These are phyloP conservation scores for Phialophora verrucosa DNA, from an alignment of 2,329 filamentous ascomycete species.

Conservation along the genomic window DNA sequence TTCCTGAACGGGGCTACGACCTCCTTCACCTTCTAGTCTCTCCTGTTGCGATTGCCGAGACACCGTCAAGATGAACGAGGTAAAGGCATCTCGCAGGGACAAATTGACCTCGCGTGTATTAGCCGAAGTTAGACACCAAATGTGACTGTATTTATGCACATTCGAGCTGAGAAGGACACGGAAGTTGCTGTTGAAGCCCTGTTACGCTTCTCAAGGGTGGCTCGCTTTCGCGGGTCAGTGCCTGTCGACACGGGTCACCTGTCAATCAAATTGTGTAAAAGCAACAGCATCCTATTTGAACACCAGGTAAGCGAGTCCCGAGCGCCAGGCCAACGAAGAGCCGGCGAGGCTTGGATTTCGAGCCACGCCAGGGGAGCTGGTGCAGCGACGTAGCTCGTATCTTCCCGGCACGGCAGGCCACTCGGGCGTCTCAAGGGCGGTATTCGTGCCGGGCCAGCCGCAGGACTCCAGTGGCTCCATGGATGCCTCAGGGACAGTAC, in stretches of 20 bases:
- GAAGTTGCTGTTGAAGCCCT: background rate
- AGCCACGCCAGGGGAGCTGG: constrained; percentile 18
- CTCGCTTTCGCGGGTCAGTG: background rate
- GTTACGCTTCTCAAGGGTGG: background rate
- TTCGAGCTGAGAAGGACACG: background rate
- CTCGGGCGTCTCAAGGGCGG: background rate
- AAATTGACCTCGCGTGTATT: background rate
- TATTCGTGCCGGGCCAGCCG: constrained; percentile 14
- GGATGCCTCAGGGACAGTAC: background rate
- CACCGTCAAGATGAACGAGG: background rate
- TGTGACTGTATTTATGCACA: background rate
- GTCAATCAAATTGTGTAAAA: background rate
- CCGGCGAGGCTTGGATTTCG: constrained; percentile 22
- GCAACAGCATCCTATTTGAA: background rate
- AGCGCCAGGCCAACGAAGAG: background rate
- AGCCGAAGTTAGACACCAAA: background rate
- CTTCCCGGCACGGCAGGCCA: background rate
- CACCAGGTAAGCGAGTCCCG: background rate
- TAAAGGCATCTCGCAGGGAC: background rate
- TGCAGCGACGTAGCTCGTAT: constrained; percentile 2
- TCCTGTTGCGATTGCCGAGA: background rate
- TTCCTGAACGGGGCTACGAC: background rate
- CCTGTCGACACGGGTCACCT: background rate
- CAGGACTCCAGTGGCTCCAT: background rate
- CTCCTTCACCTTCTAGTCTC: background rate